Percentiles rank a stretch among this genome's conserved stretches.
Evolutionary conservation across 1,284 basidiomycete genomes (phyloP).

Genomic region (Chalciporus sp.): DNA sequence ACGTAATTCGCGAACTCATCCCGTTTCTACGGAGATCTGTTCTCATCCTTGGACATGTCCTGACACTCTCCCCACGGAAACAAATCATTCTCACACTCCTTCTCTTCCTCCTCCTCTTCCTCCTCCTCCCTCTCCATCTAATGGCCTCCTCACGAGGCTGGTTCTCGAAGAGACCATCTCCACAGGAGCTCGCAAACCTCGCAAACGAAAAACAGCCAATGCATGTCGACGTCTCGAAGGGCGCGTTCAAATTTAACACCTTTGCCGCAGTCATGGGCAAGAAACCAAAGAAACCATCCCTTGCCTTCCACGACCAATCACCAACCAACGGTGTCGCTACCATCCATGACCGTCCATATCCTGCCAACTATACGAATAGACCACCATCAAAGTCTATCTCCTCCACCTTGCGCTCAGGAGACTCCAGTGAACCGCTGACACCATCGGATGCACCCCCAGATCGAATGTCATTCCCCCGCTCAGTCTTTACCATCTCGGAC

Average conservation of each 20-base stretch:
- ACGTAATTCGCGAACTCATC: constrained; percentile 4
- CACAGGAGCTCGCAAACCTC: constrained; percentile 5
- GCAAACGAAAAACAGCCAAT: constrained; percentile 9
- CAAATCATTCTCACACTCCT: neutral
- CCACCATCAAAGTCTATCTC: constrained; percentile 52
- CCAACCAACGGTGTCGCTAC: constrained; percentile 25
- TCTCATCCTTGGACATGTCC: neutral
- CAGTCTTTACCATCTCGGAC: constrained; percentile 63
- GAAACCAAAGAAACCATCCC: constrained; percentile 59
- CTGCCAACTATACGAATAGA: constrained; percentile 37
- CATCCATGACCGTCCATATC: constrained; percentile 25
- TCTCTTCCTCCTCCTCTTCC: neutral
- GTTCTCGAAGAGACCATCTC: constrained; percentile 11
- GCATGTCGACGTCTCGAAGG: constrained; percentile 23
- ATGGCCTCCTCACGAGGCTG: constrained; percentile 6
- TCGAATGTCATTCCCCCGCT: constrained; percentile 46
- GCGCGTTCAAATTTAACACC: constrained; percentile 50
- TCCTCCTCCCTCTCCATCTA: too few relatives aligned
- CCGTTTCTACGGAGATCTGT: constrained; percentile 12
- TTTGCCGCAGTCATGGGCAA: constrained; percentile 60
- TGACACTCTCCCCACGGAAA: neutral
- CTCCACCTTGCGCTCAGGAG: constrained; percentile 51
- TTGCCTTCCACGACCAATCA: constrained; percentile 55
- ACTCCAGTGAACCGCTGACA: constrained; percentile 52
- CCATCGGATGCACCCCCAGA: constrained; percentile 50